phyloP scores from a whole-genome alignment of 2,329 filamentous ascomycete species.

The Botrytis cinerea region DNA sequence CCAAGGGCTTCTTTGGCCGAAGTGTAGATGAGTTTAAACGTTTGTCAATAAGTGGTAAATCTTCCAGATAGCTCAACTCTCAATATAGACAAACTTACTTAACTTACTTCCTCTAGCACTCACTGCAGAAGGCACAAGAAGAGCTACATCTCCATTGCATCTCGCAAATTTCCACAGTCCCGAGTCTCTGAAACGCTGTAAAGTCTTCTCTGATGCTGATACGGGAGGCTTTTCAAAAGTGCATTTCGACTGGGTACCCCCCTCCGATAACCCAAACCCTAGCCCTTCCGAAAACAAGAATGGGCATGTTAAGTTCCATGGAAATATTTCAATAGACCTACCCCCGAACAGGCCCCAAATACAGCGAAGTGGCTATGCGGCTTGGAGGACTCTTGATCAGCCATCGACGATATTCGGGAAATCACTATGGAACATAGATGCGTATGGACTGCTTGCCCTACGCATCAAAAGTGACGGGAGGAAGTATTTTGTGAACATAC shows the following conservation, averaged over 20 bases:
- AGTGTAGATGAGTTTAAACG: slow-evolving; percentile 63
- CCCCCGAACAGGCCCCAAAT: slow-evolving; percentile 73
- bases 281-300: slow-evolving; percentile 40
- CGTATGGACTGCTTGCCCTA: slow-evolving; percentile 83
- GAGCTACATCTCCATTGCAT: slow-evolving; percentile 61
- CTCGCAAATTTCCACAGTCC: slow-evolving; percentile 63
- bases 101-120: slow-evolving; percentile 52
- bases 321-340: slow-evolving; percentile 82
- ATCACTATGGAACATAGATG: slow-evolving; percentile 84
- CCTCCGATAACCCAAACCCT: slow-evolving; percentile 28
- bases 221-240: slow-evolving; percentile 84
- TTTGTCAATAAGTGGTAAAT: slow-evolving; percentile 56
- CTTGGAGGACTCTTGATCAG: slow-evolving; percentile 81
- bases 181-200: slow-evolving; percentile 55
- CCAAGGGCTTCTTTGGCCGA: slow-evolving; percentile 58
- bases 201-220: slow-evolving; percentile 82
- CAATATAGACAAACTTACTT: slow-evolving; percentile 27
- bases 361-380: slow-evolving; percentile 82
- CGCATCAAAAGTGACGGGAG: slow-evolving; percentile 88
- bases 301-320: slow-evolving; percentile 79
- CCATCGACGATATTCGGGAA: slow-evolving; percentile 81
- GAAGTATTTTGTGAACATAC: slow-evolving; percentile 92
- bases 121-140: slow-evolving; percentile 68
- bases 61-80: background rate
- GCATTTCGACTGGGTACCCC: slow-evolving; percentile 57